phyloP scores from a whole-genome alignment of 495 filamentous ascomycete species.

The Cercophora scortea region DNA sequence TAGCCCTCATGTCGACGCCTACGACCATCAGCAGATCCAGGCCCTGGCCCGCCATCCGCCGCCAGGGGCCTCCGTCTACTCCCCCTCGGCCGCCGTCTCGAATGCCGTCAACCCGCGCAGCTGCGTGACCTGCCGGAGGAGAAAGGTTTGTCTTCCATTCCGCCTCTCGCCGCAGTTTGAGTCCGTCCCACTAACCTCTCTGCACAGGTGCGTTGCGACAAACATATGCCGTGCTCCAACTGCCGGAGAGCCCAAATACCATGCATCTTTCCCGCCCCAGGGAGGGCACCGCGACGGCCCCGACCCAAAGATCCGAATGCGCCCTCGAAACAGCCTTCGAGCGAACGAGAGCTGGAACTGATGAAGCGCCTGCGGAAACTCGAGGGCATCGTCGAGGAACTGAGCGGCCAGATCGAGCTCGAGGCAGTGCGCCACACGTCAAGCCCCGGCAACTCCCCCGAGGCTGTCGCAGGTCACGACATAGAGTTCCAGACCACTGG shows the following conservation, averaged over 20 bases:
- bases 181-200: background rate
- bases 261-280: constrained; percentile 78
- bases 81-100: constrained; percentile 31
- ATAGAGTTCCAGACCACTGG: constrained; percentile 9
- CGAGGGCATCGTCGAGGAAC: constrained; percentile 64
- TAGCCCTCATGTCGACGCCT: constrained; percentile 15
- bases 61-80: constrained; percentile 49
- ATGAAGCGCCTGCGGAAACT: constrained; percentile 69
- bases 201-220: constrained; percentile 60
- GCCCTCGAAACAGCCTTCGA: constrained; percentile 40
- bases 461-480: constrained; percentile 11
- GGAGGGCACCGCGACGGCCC: constrained; percentile 65
- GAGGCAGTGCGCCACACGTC: constrained; percentile 32
- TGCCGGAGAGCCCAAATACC: constrained; percentile 70
- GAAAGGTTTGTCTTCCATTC: constrained; percentile 52
- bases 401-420: constrained; percentile 51
- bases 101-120: constrained; percentile 55
- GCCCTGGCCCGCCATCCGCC: constrained; percentile 59
- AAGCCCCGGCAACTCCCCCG: constrained; percentile 32
- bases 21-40: constrained; percentile 54
- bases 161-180: background rate
- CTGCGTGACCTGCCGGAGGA: constrained; percentile 74
- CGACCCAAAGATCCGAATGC: constrained; percentile 51
- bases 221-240: constrained; percentile 74
- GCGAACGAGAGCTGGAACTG: constrained; percentile 62